phyloP scores from a whole-genome alignment of 2,329 filamentous ascomycete genomes.

The Fusarium tricinctum region DNA sequence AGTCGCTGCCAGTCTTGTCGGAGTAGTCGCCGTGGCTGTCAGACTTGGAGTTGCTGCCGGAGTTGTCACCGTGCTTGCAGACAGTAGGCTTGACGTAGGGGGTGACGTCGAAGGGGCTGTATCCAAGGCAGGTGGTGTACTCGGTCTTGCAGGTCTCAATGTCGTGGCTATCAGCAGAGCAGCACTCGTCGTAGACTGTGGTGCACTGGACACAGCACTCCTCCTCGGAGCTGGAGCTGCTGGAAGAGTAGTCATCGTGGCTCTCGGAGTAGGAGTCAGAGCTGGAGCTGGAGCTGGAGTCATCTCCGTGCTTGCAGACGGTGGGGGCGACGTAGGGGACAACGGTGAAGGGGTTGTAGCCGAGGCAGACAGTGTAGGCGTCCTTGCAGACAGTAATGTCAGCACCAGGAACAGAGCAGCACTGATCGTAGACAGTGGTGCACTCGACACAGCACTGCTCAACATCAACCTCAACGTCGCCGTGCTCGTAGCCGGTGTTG shows the following conservation, averaged over 20 bases:
- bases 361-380: slow-evolving; percentile 31
- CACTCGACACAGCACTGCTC: slow-evolving; percentile 19
- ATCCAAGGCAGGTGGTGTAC: slow-evolving; percentile 32
- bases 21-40: slow-evolving; percentile 1
- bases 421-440: slow-evolving; percentile 35
- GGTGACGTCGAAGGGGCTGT: slow-evolving; percentile 25
- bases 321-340: slow-evolving; percentile 11
- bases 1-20: background rate
- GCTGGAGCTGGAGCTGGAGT: background rate
- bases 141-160: slow-evolving; percentile 30
- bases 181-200: slow-evolving; percentile 34
- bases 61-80: slow-evolving; percentile 32
- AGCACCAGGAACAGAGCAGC: slow-evolving; percentile 12
- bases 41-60: background rate
- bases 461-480: background rate
- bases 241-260: background rate
- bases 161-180: slow-evolving; percentile 18
- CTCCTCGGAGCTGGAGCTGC: slow-evolving; percentile 20
- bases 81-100: slow-evolving; percentile 37
- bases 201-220: slow-evolving; percentile 38
- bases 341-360: slow-evolving; percentile 31
- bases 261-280: background rate
- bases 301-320: slow-evolving; percentile 1
- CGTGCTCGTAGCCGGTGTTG: background rate
- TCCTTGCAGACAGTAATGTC: slow-evolving; percentile 24